Percentiles rank a stretch among this genome's conserved stretches.
These are phyloP conservation scores for Globisporangium viniferum DNA, from an alignment of 352 stramenopile genomes.

Conservation along the genomic window DNA sequence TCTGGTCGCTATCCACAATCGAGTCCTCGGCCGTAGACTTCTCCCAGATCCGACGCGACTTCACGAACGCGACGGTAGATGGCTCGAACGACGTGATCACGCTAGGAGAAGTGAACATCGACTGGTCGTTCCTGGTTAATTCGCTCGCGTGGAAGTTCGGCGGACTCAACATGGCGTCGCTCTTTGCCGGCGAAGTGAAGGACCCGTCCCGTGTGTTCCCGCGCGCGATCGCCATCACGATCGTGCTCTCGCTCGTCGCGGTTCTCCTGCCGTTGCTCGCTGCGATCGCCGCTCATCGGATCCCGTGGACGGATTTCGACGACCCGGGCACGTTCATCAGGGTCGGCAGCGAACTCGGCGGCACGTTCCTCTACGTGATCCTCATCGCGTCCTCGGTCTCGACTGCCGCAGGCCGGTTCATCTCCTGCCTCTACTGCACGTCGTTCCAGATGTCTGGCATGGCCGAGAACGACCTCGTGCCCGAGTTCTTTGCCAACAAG, in stretches of 20 bases:
- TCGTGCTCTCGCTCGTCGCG: conserved; percentile 54
- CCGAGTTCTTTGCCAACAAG: conserved; percentile 59
- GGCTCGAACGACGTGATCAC: neutral
- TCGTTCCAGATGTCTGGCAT: conserved; percentile 67
- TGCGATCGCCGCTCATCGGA: conserved; percentile 32
- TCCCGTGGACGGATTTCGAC: neutral
- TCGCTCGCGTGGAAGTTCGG: conserved; percentile 95
- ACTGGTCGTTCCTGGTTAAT: conserved; percentile 80
- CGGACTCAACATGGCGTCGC: conserved; percentile 78
- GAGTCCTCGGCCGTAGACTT: conserved; percentile 7
- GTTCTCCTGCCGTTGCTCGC: conserved; percentile 83
- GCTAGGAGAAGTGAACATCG: conserved; percentile 20
- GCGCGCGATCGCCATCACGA: conserved; percentile 60
- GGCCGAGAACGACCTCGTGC: conserved; percentile 69
- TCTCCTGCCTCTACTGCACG: conserved; percentile 79
- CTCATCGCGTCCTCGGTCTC: neutral
- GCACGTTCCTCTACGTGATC: neutral
- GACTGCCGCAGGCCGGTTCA: conserved; percentile 71
- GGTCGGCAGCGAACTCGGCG: neutral
- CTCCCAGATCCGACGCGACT: conserved; percentile 1
- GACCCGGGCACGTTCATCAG: neutral
- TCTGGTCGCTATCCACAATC: conserved; percentile 16
- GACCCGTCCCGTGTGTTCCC: conserved; percentile 71
- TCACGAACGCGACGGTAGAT: conserved; percentile 5
- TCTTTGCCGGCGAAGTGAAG: conserved; percentile 83